Conservation (phyloP, 1,284 basidiomycete species). For the Tremellales sp. region DNA sequence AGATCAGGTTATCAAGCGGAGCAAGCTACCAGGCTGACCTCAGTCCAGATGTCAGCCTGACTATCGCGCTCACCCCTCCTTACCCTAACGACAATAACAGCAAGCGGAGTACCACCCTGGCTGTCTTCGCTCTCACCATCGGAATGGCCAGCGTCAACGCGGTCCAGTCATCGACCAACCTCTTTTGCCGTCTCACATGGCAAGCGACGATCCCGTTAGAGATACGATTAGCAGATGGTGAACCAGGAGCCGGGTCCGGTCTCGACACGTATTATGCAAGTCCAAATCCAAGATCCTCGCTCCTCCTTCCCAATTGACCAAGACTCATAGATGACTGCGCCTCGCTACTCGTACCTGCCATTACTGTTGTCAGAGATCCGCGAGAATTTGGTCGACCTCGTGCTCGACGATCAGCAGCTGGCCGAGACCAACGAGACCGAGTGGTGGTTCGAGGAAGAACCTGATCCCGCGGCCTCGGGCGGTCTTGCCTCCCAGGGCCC, state of each 20-base stretch:
- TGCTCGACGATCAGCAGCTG: conserved; percentile 74
- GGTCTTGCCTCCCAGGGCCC: conserved; percentile 51
- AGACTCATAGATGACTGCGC: conserved; percentile 56
- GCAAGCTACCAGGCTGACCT: too few relatives aligned
- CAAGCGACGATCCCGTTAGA: conserved; percentile 40
- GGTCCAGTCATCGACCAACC: conserved; percentile 40
- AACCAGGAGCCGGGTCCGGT: conserved; percentile 25
- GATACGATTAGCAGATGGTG: conserved; percentile 36
- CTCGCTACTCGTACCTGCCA: conserved; percentile 84
- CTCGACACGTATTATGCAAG: conserved; percentile 45
- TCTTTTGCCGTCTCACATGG: conserved; percentile 47
- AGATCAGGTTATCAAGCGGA: too few relatives aligned
- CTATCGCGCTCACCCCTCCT: too few relatives aligned
- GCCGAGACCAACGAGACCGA: conserved; percentile 62
- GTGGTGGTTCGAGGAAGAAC: conserved; percentile 85
- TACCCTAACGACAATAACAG: too few relatives aligned
- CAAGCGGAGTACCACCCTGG: too few relatives aligned
- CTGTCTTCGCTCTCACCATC: background rate
- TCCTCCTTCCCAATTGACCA: too few relatives aligned
- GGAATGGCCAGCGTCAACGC: too few relatives aligned
- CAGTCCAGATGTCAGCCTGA: too few relatives aligned
- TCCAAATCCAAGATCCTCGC: background rate
- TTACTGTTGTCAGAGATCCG: conserved; percentile 81
- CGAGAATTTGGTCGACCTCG: conserved; percentile 79
- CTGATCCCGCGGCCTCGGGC: conserved; percentile 54